Evolutionary conservation across 1,284 basidiomycete genomes (phyloP).

Genomic region (Naganishia albida): DNA sequence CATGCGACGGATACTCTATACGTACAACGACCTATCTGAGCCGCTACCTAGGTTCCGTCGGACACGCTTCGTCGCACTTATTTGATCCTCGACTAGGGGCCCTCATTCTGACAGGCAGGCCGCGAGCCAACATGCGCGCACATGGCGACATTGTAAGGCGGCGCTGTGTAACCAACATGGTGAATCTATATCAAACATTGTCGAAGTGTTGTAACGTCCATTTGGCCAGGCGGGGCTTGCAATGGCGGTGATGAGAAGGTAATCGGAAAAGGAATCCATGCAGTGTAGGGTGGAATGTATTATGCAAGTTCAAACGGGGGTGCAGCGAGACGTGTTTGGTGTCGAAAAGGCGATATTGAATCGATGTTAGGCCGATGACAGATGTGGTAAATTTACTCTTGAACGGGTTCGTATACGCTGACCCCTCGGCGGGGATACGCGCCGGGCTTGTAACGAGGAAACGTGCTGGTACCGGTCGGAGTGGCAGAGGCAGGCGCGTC

Average conservation of each 20-base stretch:
- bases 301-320: conserved; percentile 5
- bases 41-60: no score
- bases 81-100: no score
- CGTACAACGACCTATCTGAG: no score
- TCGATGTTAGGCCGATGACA: background rate
- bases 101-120: no score
- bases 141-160: no score
- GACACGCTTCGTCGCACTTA: no score
- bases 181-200: background rate
- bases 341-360: background rate
- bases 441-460: conserved; percentile 21
- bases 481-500: background rate
- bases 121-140: no score
- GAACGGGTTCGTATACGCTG: conserved; percentile 24
- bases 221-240: background rate
- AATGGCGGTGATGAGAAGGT: background rate
- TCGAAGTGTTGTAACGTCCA: background rate
- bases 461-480: background rate
- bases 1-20: no score
- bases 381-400: background rate
- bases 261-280: conserved; percentile 11
- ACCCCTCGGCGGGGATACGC: conserved; percentile 17
- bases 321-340: background rate
- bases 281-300: background rate
- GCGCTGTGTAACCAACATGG: background rate